A percentile compares a stretch with the other conserved stretches of the same genome.
Evolutionary conservation across 768 basidiomycete species (phyloP).

Genomic region (Tricholoma bakamatsutake): DNA sequence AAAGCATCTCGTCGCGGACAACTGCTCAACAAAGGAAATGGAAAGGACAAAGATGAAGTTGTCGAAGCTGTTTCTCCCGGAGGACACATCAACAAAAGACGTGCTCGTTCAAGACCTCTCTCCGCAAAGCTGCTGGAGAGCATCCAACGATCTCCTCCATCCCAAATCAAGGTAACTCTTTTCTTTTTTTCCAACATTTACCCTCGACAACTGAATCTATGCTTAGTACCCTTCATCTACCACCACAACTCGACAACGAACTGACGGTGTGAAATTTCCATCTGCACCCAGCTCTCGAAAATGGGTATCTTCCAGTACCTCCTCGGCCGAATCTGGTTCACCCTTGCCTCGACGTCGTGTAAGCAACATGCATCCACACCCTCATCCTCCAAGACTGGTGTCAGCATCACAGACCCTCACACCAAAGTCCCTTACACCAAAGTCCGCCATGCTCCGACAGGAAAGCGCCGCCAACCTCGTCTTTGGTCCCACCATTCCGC

Average conservation of each 20-base stretch:
- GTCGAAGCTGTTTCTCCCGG: constrained; percentile 70
- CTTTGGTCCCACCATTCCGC: constrained; percentile 55
- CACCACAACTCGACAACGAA: constrained; percentile 5
- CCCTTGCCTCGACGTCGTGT: constrained; percentile 52
- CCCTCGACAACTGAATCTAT: constrained; percentile 2
- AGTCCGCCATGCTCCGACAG: constrained; percentile 42
- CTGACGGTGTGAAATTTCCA: constrained; percentile 30
- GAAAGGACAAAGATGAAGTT: constrained; percentile 48
- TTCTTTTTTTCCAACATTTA: background rate
- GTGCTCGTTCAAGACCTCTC: constrained; percentile 67
- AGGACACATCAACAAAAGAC: constrained; percentile 69
- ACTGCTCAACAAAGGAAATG: constrained; percentile 20
- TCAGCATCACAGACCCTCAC: constrained; percentile 9
- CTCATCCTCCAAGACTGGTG: constrained; percentile 15
- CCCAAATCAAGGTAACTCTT: constrained; percentile 34
- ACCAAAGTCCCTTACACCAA: constrained; percentile 26
- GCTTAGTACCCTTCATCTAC: constrained; percentile 1
- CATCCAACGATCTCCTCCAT: constrained; percentile 35
- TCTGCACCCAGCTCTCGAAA: constrained; percentile 35
- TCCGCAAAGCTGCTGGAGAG: constrained; percentile 60
- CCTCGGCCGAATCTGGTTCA: constrained; percentile 46
- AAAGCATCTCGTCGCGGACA: constrained; percentile 5
- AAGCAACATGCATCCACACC: constrained; percentile 28
- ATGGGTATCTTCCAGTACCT: constrained; percentile 29
- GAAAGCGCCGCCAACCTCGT: constrained; percentile 58